These are phyloP conservation scores for Erodium chrysanthum DNA, from an alignment of 441 rosid genomes.

Conservation along the genomic window DNA sequence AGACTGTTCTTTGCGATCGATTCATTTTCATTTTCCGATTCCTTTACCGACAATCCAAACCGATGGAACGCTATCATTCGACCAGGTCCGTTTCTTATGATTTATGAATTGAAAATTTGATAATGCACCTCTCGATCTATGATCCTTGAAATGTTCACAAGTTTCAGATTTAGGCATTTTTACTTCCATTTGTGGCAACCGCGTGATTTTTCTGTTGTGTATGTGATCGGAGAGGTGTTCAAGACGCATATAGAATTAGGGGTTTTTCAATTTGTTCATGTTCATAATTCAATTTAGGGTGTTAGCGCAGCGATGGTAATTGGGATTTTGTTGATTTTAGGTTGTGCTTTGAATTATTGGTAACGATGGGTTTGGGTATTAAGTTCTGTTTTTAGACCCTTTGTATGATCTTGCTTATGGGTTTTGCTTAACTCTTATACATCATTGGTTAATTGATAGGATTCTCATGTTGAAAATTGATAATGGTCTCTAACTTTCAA, in stretches of 20 bases:
- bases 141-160: conserved; percentile 4
- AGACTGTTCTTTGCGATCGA: neutral
- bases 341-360: neutral
- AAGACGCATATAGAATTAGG: neutral
- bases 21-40: neutral
- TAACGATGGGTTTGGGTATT: neutral
- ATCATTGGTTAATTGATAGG: neutral
- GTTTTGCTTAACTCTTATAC: neutral
- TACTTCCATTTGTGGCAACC: neutral
- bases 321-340: neutral
- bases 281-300: neutral
- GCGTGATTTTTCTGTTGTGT: neutral
- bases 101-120: neutral
- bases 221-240: neutral
- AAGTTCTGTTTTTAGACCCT: neutral
- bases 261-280: neutral
- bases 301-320: neutral
- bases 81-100: no score
- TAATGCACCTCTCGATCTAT: neutral
- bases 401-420: neutral
- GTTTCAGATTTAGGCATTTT: neutral
- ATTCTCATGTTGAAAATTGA: neutral
- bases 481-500: neutral
- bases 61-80: neutral
- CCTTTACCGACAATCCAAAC: neutral